Base-by-base conservation (phyloP, 768 basidiomycete genomes). In the Mycena olivaceomarginata region DNA sequence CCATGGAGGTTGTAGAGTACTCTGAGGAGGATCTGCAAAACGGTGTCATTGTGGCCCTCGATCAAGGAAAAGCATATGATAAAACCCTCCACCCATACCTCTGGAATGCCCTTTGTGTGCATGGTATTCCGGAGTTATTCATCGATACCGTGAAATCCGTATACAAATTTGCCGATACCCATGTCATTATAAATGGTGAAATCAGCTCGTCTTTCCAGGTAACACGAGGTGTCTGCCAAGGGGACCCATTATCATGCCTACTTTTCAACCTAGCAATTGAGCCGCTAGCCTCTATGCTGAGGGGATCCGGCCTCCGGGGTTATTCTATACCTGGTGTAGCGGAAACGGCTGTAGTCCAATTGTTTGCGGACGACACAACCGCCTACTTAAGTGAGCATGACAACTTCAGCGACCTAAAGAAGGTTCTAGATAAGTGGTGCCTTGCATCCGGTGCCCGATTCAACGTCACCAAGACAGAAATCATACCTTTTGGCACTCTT, bases 221-320 rank as follows among this genome's bases (percentile, higher is more conserved):
- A 5, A 77, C 45, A 2, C 56, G 83, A 13, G 84, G 85, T 0
- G 84, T 85, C 0, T 9, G 82, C 11, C 85, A 86, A n/a, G 84
- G 82, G 8, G 84, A 85, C 76, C 82, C 83, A 0, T 65, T 85
- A 0, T 85, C 82, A 0, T 86, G 85, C 77, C 75, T 85, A 0
- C 79, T 86, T 7, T 18, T 51, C 4, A 31, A 31, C 31, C 31
- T 31, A 4, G 31, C 31, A 31, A 31, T 31, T 3, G 31, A 31
- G 31, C 31, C 31, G 4, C 3, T 31, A 31, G 31, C 31, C 31
- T 31, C 31, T 2, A 31, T 31, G 31, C 31, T 31, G 31, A 31
- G 31, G 31, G 31, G 31, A 31, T 31, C 31, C 0, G 31, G 31
- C 31, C 31, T 31, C 31, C 31, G 4, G 4, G 31, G 31, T 3